Base-by-base conservation (phyloP, 345 rosid species). In the Lumnitzera littorea region DNA sequence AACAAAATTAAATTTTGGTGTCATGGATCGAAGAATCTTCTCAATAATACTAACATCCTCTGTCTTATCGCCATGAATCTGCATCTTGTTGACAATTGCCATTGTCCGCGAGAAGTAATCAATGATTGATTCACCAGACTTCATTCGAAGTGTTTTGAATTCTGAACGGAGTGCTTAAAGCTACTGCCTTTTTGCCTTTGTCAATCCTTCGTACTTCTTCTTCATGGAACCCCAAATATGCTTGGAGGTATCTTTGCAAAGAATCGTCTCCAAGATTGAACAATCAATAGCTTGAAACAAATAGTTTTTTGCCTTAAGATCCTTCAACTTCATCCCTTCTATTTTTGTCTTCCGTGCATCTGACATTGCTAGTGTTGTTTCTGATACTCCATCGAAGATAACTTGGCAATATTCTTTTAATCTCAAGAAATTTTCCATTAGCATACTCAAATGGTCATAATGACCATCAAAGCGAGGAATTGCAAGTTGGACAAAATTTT, bases 221-320 rank as follows among this genome's bases (percentile, higher is more conserved):
- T 57, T 57, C 48, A 57, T 57, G 14, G 61, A 36, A 14, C 15
- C 61, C 61, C 61, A 57, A 23, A 57, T 15, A n/a, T 57, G 16
- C 61, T 57, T 57, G 12, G 61, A 15, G 9, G 50, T 57, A 24
- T 14, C 17, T 12, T 57, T 57, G 13, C 24, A 31, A 31, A 43
- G 48, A 41, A 36, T 57, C 4, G 61, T 57, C 49, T 16, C 36
- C 12, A 43, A 16, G 49, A 24, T 36, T 11, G 61, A 36, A 36
- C n/a, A 13, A 31, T 57, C 50, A 6, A 57, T 57, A 9, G 24
- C 49, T 6, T 12, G 13, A 43, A 31, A 57, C 11, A 57, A 10
- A 24, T 57, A 57, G 48, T 57, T 57, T n/a, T 57, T 57, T 7
- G 49, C 61, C 31, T 17, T 57, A 27, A 27, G 31, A 27, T 27